Evolutionary conservation across 2,329 filamentous ascomycete species (phyloP).

Genomic region (Chrysoporthe austroafricana): DNA sequence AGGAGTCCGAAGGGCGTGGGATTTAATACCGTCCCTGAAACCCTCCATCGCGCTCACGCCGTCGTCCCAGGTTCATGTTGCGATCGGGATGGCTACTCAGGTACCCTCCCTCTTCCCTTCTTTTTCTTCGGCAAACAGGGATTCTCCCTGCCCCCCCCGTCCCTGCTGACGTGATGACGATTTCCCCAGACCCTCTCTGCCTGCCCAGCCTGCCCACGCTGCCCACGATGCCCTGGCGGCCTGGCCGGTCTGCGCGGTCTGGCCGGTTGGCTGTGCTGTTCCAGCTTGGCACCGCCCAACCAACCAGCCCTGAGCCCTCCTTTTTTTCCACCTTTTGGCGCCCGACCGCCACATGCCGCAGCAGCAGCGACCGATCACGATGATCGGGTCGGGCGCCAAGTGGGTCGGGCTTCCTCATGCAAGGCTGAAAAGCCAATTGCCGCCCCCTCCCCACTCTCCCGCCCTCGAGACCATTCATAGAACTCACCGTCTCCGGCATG

Average conservation of each 20-base stretch:
- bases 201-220: neutral
- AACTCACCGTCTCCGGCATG: too few relatives aligned
- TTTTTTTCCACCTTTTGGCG: neutral
- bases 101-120: too few relatives aligned
- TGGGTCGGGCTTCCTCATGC: neutral
- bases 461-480: neutral
- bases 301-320: neutral
- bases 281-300: neutral
- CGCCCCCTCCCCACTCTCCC: neutral
- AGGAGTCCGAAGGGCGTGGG: too few relatives aligned
- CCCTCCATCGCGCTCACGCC: too few relatives aligned
- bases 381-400: neutral
- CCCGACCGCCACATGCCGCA: too few relatives aligned
- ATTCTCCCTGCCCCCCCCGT: too few relatives aligned
- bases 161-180: too few relatives aligned
- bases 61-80: too few relatives aligned
- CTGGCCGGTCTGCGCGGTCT: neutral
- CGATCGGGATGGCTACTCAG: too few relatives aligned
- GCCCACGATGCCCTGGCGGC: neutral
- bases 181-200: neutral
- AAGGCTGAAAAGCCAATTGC: neutral
- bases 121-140: too few relatives aligned
- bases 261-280: neutral
- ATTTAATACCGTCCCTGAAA: too few relatives aligned
- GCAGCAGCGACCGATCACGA: neutral